Evolutionary conservation across 2,329 filamentous ascomycete species (phyloP).

Genomic region (Byssothecium circinans): DNA sequence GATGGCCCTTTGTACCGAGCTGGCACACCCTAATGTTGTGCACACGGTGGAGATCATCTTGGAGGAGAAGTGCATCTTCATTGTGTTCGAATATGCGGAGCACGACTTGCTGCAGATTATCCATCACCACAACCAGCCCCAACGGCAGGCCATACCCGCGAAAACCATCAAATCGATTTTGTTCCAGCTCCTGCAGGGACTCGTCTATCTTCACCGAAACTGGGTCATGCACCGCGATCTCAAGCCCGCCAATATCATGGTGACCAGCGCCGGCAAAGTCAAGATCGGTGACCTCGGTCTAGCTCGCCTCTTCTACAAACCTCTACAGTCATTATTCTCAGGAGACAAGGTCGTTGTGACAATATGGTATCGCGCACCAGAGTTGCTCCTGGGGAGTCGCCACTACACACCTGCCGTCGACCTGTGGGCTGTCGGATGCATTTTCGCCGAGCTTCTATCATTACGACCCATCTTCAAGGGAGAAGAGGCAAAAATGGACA

Average conservation of each 20-base stretch:
- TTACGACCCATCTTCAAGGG: slow-evolving; percentile 96
- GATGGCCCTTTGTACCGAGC: slow-evolving; percentile 94
- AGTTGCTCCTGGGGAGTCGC: slow-evolving; percentile 86
- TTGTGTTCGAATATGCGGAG: slow-evolving; percentile 99
- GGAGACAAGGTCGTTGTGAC: slow-evolving; percentile 99
- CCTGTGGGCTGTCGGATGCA: slow-evolving; percentile 96
- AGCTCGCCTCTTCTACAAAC: slow-evolving; percentile 90
- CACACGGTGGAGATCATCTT: slow-evolving; percentile 92
- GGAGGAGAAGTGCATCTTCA: slow-evolving; percentile 98
- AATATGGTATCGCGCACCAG: slow-evolving; percentile 97
- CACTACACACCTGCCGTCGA: slow-evolving; percentile 98
- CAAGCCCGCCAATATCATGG: slow-evolving; percentile 98
- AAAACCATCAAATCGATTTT: slow-evolving; percentile 90
- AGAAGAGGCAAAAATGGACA: slow-evolving; percentile 98
- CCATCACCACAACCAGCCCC: slow-evolving; percentile 91
- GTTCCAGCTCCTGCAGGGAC: slow-evolving; percentile 92
- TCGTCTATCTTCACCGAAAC: slow-evolving; percentile 91
- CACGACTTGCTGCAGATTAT: slow-evolving; percentile 98
- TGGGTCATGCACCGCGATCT: slow-evolving; percentile 97
- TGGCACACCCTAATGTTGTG: slow-evolving; percentile 87
- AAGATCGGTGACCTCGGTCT: slow-evolving; percentile 94
- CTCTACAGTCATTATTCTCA: slow-evolving; percentile 84
- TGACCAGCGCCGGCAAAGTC: slow-evolving; percentile 84
- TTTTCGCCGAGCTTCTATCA: slow-evolving; percentile 91
- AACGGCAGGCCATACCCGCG: slow-evolving; percentile 84